These are phyloP conservation scores for Knoxia roxburghii DNA, from an alignment of 257 asterid species.

Conservation along the genomic window DNA sequence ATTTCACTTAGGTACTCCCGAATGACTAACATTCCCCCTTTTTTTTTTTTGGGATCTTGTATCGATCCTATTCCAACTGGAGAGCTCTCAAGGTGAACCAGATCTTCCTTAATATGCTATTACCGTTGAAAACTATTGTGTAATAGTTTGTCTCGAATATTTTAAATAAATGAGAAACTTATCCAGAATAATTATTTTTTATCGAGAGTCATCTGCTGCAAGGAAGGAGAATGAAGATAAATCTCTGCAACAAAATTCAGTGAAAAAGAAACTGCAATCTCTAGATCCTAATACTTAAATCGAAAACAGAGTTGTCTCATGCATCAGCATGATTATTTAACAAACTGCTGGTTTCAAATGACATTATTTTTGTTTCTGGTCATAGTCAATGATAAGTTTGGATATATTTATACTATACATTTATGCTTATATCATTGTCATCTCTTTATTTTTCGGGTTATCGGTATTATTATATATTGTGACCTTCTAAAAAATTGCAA, in stretches of 20 bases:
- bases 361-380: too few species aligned
- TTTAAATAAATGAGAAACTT: conserved; percentile 88
- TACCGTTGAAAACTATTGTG: conserved; percentile 1
- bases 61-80: conserved; percentile 97
- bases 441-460: neutral
- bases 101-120: conserved; percentile 4
- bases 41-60: conserved; percentile 94
- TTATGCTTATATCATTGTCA: neutral
- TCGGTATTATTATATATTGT: conserved; percentile 34
- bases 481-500: conserved; percentile 65
- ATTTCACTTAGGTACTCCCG: conserved; percentile 70
- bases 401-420: neutral
- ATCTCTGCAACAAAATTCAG: conserved; percentile 20
- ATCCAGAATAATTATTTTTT: conserved; percentile 47
- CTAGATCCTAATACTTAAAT: conserved; percentile 12
- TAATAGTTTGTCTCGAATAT: neutral
- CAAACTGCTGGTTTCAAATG: neutral
- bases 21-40: conserved; percentile 86
- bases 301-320: neutral
- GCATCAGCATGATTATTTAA: neutral
- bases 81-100: conserved; percentile 90
- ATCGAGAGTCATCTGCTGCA: conserved; percentile 23
- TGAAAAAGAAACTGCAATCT: conserved; percentile 23
- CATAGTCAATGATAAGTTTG: neutral
- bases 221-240: conserved; percentile 26